Conservation (phyloP, 129 eudicot genomes). For the Flaveria ramosissima region DNA sequence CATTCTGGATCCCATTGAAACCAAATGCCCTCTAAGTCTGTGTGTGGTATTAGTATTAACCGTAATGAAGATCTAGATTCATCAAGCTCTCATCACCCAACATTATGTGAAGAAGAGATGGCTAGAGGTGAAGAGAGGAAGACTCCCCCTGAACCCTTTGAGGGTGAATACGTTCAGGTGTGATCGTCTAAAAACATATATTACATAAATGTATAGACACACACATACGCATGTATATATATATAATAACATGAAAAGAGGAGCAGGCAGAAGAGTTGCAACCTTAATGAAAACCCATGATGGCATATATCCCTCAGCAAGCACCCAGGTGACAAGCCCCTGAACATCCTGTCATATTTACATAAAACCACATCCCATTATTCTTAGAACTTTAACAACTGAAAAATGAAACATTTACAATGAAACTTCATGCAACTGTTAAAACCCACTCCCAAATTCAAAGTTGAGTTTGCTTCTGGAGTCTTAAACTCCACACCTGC, state of each 20-base stretch:
- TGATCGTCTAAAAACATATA: background rate
- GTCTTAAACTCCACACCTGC: constrained; percentile 71
- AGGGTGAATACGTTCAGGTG: background rate
- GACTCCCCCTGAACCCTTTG: background rate
- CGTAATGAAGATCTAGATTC: no score
- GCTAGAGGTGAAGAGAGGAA: no score
- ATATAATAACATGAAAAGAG: background rate
- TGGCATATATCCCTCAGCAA: constrained; percentile 93
- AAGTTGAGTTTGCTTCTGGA: constrained; percentile 65
- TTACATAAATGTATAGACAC: background rate
- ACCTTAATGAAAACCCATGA: constrained; percentile 96
- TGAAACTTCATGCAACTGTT: background rate
- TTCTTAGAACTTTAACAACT: background rate
- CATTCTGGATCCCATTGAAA: no score
- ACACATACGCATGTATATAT: background rate
- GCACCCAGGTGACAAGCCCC: constrained; percentile 97
- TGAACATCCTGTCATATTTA: constrained; percentile 71
- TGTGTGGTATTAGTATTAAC: no score
- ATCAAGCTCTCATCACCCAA: background rate
- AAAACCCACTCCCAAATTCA: constrained; percentile 63
- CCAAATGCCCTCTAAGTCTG: background rate
- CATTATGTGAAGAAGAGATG: no score
- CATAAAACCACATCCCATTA: background rate
- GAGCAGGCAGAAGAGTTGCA: constrained; percentile 2
- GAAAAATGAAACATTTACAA: background rate